Base-by-base conservation (phyloP, 2,329 filamentous ascomycete species). In the Metarhizium guizhouense region DNA sequence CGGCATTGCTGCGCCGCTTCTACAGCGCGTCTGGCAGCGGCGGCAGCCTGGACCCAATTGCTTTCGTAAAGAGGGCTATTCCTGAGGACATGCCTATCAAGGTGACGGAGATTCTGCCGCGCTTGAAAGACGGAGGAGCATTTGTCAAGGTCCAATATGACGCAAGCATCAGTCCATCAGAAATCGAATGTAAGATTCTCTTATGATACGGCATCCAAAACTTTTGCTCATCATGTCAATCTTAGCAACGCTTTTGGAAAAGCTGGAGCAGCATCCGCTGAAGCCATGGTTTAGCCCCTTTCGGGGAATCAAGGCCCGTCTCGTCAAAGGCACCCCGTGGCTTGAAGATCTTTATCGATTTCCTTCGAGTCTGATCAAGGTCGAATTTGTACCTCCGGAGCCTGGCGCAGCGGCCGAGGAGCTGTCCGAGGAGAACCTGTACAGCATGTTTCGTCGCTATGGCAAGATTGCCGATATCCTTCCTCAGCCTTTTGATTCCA, bases 201-300 rank as follows among this genome's bases (percentile, higher is more conserved):
- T 4, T 4, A 25, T 25, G 25, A 25, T 25, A 25, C 25, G 25
- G 25, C 25, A 25, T 1, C 25, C 25, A 1, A 6, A 13, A 16
- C 10, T 16, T 18, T 7, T 32, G n/a, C 51, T 45, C 16, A 45
- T 4, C 25, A 36, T 7, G 18, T 3, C 45, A 34, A n/a, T 8
- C 54, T 32, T 68, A 72, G 76, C 74, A 20, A 76, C 75, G 3
- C 73, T 96, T 4, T 74, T 79, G 29, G 73, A 82, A 36, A 79
- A 86, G 60, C 75, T 97, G 1, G 74, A 80, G 56, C 76, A 90
- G 57, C 79, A 85, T 16, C 87, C 86, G 0, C 81, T 95, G 42
- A 89, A 85, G 58, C 92, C 93, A 3, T 95, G 92, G 88, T 96
- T 94, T 75, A 95, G 86, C 62, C 91, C 91, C 0, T 86, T 96